These are phyloP conservation scores for Phoma sp. DNA, from an alignment of 2,329 filamentous ascomycete genomes.

Conservation along the genomic window DNA sequence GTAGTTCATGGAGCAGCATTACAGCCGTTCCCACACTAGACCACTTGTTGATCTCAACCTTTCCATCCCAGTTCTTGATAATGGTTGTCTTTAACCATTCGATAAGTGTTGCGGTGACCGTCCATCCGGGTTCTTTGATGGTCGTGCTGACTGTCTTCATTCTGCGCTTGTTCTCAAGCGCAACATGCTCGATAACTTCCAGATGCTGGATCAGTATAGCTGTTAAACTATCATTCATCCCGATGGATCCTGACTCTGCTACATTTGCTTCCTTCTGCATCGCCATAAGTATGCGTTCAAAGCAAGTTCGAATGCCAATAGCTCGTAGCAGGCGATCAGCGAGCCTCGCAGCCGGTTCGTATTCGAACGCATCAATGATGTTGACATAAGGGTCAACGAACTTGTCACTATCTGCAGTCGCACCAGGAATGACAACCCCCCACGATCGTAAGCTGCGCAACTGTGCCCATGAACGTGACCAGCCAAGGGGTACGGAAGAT, in stretches of 20 bases:
- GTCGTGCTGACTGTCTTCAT: constrained; percentile 21
- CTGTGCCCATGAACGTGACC: constrained; percentile 42
- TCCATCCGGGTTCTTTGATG: constrained; percentile 45
- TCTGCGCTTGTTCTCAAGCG: constrained; percentile 30
- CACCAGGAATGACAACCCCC: constrained; percentile 44
- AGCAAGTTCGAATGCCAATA: constrained; percentile 58
- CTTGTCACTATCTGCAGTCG: constrained; percentile 28
- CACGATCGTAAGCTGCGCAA: constrained; percentile 49
- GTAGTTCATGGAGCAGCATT: constrained; percentile 74
- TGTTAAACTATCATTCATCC: constrained; percentile 15
- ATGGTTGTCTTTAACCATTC: constrained; percentile 80
- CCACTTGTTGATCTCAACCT: constrained; percentile 72
- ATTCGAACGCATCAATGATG: constrained; percentile 56
- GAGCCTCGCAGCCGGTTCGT: constrained; percentile 60
- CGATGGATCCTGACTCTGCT: background rate
- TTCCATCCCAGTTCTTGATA: constrained; percentile 81
- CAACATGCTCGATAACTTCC: constrained; percentile 30
- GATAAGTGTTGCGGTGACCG: constrained; percentile 52
- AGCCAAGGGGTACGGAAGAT: constrained; percentile 40
- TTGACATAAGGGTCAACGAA: constrained; percentile 41
- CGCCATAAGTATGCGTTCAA: constrained; percentile 56
- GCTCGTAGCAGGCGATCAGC: constrained; percentile 58
- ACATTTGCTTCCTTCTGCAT: constrained; percentile 8
- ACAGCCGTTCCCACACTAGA: constrained; percentile 79
- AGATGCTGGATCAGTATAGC: constrained; percentile 37